Evolutionary conservation across 768 basidiomycete species (phyloP).

Genomic region (Obba rivulosa): DNA sequence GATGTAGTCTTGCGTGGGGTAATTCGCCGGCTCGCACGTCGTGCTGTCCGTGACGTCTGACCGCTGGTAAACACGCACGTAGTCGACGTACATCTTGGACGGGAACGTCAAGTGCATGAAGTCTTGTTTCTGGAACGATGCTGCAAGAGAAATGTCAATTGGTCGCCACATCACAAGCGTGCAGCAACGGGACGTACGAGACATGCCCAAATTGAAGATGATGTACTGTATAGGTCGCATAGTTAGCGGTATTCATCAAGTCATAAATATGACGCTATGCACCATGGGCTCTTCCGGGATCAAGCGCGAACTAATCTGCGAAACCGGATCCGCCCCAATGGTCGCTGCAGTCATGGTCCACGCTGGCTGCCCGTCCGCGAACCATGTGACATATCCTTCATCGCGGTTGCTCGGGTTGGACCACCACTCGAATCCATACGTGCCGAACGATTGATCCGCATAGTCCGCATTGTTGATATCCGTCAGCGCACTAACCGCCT

Average conservation of each 20-base stretch:
- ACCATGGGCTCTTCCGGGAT: conserved; percentile 94
- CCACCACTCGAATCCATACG: conserved; percentile 80
- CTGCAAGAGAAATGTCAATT: conserved; percentile 17
- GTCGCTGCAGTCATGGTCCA: conserved; percentile 70
- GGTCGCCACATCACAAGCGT: neutral
- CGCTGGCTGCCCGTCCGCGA: conserved; percentile 52
- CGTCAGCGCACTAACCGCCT: conserved; percentile 66
- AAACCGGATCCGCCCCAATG: conserved; percentile 57
- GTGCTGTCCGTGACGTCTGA: conserved; percentile 57
- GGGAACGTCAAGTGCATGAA: conserved; percentile 74
- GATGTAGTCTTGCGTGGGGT: conserved; percentile 82
- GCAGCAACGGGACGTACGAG: conserved; percentile 35
- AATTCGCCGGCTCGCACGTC: conserved; percentile 72
- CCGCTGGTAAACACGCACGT: conserved; percentile 84
- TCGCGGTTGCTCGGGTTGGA: conserved; percentile 58
- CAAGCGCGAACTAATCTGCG: conserved; percentile 58
- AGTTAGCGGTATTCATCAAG: conserved; percentile 3
- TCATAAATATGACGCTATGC: conserved; percentile 16
- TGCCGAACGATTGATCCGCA: conserved; percentile 44
- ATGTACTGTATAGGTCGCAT: conserved; percentile 43
- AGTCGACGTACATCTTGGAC: conserved; percentile 78
- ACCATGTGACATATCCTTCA: conserved; percentile 86
- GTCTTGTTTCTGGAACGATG: conserved; percentile 70
- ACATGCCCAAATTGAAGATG: conserved; percentile 82
- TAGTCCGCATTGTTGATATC: conserved; percentile 53